Conservation (phyloP, 257 asterid genomes). For the Penstemon eatonii region DNA sequence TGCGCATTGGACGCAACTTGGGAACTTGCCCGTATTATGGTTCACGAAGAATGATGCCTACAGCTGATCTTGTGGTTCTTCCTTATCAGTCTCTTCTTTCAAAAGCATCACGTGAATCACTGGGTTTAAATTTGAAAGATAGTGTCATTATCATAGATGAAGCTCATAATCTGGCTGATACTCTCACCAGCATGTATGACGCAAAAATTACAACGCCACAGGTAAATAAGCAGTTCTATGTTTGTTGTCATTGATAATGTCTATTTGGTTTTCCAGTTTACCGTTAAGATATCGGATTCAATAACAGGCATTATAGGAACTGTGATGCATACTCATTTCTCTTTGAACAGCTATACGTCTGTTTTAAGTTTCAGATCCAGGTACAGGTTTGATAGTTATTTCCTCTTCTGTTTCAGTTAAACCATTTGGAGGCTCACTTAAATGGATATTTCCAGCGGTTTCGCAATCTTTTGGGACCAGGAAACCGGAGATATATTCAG, state of each 20-base stretch:
- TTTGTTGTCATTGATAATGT: slow-evolving; percentile 4
- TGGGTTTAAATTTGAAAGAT: slow-evolving; percentile 73
- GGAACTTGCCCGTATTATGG: slow-evolving; percentile 97
- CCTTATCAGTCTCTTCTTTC: slow-evolving; percentile 99
- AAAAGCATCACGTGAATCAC: slow-evolving; percentile 87
- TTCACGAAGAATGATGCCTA: slow-evolving; percentile 75
- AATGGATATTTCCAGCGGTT: slow-evolving; percentile 71
- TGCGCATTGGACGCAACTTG: slow-evolving; percentile 61
- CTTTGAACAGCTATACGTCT: slow-evolving; percentile 13
- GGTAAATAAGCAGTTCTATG: slow-evolving; percentile 43
- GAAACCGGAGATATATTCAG: slow-evolving; percentile 93
- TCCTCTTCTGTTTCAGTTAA: slow-evolving; percentile 61
- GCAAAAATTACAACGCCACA: slow-evolving; percentile 73
- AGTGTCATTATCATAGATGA: slow-evolving; percentile 84
- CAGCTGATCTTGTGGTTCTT: slow-evolving; percentile 89
- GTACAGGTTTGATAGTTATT: slow-evolving; percentile 23
- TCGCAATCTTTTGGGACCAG: slow-evolving; percentile 78
- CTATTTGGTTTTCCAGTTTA: slow-evolving; percentile 1
- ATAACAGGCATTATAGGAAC: not conserved
- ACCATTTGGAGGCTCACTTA: slow-evolving; percentile 59
- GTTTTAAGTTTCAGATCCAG: slow-evolving; percentile 12
- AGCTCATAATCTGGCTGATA: slow-evolving; percentile 98
- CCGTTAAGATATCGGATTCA: slow-evolving; percentile 3
- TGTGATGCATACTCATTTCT: not conserved
- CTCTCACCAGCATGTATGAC: slow-evolving; percentile 86